Evolutionary conservation across 306 rosid genomes (phyloP).

Genomic region (Ormosia emarginata): DNA sequence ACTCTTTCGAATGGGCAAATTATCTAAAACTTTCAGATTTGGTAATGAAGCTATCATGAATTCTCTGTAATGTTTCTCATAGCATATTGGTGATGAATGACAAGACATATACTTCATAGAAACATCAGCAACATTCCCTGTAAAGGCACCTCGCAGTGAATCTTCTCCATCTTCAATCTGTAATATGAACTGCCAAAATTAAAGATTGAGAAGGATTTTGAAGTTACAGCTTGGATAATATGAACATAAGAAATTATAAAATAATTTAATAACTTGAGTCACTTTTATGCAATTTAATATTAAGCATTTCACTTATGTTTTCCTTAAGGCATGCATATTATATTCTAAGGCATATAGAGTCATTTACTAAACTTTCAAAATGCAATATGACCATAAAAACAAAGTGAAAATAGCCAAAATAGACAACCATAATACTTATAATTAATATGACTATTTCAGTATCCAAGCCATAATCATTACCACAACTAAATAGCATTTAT

Average conservation of each 20-base stretch:
- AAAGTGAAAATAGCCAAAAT: slow-evolving; percentile 4
- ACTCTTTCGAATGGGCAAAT: slow-evolving; percentile 49
- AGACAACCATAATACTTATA: not conserved
- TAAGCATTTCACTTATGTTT: not conserved
- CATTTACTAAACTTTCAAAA: slow-evolving; percentile 23
- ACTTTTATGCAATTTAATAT: slow-evolving; percentile 19
- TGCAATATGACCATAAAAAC: not conserved
- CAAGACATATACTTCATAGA: slow-evolving; percentile 49
- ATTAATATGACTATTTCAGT: not conserved
- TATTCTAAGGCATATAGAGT: slow-evolving; percentile 2
- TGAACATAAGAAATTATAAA: slow-evolving; percentile 12
- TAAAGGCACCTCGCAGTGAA: slow-evolving; percentile 25
- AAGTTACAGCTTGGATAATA: not conserved
- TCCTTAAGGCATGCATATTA: not conserved
- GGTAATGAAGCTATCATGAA: slow-evolving; percentile 76
- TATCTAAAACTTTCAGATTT: slow-evolving; percentile 58
- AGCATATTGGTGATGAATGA: slow-evolving; percentile 82
- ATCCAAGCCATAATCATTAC: slow-evolving; percentile 4
- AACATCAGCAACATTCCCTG: slow-evolving; percentile 44
- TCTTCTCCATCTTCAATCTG: slow-evolving; percentile 48
- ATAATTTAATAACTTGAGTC: not conserved
- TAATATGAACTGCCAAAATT: slow-evolving; percentile 30
- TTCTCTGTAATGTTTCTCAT: slow-evolving; percentile 73
- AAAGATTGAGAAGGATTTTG: slow-evolving; percentile 11
- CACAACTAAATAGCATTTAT: slow-evolving; percentile 7